Evolutionary conservation across 176 grass and related monocot species (phyloP).

Genomic region (Carex pumila): DNA sequence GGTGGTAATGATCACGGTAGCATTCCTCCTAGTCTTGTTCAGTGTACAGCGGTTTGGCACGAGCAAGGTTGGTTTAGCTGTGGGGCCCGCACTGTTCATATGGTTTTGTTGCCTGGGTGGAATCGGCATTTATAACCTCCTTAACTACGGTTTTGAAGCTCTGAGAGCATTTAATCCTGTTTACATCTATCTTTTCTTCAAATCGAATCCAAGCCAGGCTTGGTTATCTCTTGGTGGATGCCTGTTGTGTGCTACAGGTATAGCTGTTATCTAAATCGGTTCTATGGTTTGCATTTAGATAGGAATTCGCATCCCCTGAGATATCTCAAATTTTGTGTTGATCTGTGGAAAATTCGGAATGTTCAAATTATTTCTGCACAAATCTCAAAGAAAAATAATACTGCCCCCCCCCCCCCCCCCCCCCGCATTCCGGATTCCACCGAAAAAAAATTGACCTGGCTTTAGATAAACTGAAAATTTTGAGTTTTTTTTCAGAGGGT

Average conservation of each 20-base stretch:
- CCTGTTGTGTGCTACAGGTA: slow-evolving; percentile 90
- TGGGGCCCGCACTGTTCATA: slow-evolving; percentile 79
- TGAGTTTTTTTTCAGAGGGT: no score
- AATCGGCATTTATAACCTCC: slow-evolving; percentile 87
- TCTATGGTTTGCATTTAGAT: neutral
- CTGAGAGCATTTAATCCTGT: slow-evolving; percentile 78
- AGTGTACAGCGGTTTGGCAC: slow-evolving; percentile 88
- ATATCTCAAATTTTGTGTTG: no score
- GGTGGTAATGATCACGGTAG: slow-evolving; percentile 92
- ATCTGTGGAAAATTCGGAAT: no score
- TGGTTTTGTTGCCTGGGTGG: slow-evolving; percentile 93
- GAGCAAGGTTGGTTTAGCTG: slow-evolving; percentile 84
- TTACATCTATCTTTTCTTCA: slow-evolving; percentile 81
- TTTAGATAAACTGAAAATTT: no score
- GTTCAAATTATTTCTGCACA: no score
- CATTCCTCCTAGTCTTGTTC: slow-evolving; percentile 79
- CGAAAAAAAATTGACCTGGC: no score
- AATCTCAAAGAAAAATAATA: no score
- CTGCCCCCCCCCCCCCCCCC: no score
- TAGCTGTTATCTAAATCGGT: neutral
- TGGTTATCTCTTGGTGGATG: slow-evolving; percentile 94
- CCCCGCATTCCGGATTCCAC: no score
- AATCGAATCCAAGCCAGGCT: slow-evolving; percentile 71
- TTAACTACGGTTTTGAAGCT: slow-evolving; percentile 68
- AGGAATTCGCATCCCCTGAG: neutral